Evolutionary conservation across 1,284 basidiomycete genomes (phyloP).

Genomic region (Rhodofomes roseus): DNA sequence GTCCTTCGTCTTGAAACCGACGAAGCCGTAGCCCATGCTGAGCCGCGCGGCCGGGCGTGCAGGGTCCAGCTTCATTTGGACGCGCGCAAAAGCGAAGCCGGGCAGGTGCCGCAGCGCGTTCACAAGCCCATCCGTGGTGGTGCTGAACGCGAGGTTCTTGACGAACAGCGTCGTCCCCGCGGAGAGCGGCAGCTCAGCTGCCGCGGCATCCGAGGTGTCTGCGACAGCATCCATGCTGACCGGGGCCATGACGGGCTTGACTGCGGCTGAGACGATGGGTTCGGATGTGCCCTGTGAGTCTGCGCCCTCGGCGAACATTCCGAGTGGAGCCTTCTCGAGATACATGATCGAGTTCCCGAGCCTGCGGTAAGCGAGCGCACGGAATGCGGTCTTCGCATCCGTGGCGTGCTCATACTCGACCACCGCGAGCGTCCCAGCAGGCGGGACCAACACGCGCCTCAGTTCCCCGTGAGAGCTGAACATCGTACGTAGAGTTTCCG

Average conservation of each 20-base stretch:
- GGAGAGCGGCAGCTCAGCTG: constrained; percentile 46
- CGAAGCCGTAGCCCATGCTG: constrained; percentile 96
- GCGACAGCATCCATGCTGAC: constrained; percentile 21
- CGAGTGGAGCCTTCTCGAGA: constrained; percentile 87
- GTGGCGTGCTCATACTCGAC: constrained; percentile 79
- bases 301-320: constrained; percentile 58
- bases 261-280: constrained; percentile 18
- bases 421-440: constrained; percentile 91
- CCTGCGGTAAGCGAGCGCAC: constrained; percentile 82
- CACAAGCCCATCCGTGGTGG: constrained; percentile 74
- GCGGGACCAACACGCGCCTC: constrained; percentile 81
- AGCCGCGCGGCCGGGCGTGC: constrained; percentile 65
- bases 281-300: neutral
- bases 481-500: constrained; percentile 70
- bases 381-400: constrained; percentile 77
- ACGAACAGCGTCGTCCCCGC: constrained; percentile 87
- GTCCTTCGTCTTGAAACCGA: constrained; percentile 82
- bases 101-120: constrained; percentile 76
- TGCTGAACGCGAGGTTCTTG: constrained; percentile 92
- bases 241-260: constrained; percentile 11
- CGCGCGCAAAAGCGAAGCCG: constrained; percentile 83
- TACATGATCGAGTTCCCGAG: constrained; percentile 90
- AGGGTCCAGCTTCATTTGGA: constrained; percentile 90
- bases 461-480: constrained; percentile 80
- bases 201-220: constrained; percentile 23